These are phyloP conservation scores for Omphalea diandra DNA, from an alignment of 441 rosid genomes.

Conservation along the genomic window DNA sequence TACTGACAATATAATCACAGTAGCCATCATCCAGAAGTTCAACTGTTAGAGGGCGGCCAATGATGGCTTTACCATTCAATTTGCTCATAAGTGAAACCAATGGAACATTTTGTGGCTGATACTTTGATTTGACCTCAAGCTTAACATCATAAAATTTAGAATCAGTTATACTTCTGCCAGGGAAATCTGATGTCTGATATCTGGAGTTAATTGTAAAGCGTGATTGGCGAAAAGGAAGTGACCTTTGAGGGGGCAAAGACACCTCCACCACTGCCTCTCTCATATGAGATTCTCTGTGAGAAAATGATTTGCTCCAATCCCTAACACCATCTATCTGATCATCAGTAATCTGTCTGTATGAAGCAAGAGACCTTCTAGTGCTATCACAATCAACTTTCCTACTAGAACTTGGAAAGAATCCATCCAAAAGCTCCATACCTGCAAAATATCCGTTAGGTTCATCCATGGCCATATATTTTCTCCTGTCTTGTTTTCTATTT, in stretches of 20 bases:
- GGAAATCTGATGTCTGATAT: conserved; percentile 45
- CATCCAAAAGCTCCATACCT: conserved; percentile 37
- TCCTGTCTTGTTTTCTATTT: conserved; percentile 49
- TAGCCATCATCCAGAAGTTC: conserved; percentile 49
- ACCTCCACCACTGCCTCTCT: conserved; percentile 36
- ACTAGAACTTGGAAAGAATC: conserved; percentile 31
- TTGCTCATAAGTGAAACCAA: conserved; percentile 88
- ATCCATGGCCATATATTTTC: conserved; percentile 45
- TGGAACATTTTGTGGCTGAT: conserved; percentile 74
- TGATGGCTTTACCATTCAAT: conserved; percentile 77
- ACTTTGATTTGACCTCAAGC: conserved; percentile 77
- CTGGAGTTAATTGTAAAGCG: conserved; percentile 50
- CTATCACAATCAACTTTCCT: conserved; percentile 38
- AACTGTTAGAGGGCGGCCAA: conserved; percentile 80
- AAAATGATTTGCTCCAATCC: conserved; percentile 41
- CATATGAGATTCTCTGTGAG: conserved; percentile 27
- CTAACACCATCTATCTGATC: conserved; percentile 28
- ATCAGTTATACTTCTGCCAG: conserved; percentile 34
- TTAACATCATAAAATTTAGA: conserved; percentile 63
- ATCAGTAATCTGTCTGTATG: conserved; percentile 26
- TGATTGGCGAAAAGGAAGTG: conserved; percentile 57
- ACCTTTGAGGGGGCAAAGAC: conserved; percentile 47
- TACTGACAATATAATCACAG: conserved; percentile 28
- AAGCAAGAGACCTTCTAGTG: conserved; percentile 24
- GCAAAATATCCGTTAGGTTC: conserved; percentile 35